Evolutionary conservation across 768 basidiomycete genomes (phyloP), one percentile per base, ranked within the genome.

Genomic region (Leccinum boreale): DNA sequence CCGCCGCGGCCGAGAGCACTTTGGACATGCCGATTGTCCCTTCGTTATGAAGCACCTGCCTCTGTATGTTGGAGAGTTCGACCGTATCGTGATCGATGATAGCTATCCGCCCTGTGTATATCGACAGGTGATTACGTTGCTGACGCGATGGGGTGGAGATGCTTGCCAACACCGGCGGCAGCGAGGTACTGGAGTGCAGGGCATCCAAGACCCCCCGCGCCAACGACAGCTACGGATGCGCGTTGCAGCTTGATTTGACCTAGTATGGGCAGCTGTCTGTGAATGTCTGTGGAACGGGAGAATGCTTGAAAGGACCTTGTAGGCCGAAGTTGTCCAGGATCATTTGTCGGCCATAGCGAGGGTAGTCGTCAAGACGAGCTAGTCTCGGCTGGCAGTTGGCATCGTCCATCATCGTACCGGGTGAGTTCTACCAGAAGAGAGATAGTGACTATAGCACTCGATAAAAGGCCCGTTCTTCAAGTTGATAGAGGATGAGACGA

Each of bases 281-380:
- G 60, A 65, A 47, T 49, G 6, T 46, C 23, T 35, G 19, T 12
- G 21, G 47, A 31, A 28, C 12, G 39, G 51, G 26, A 35, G 47
- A 35, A 52, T 50, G 33, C 29, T 45, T 33, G 24, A 4, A 42
- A 19, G 58, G 74, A 89, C 95, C 95, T 74, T 84, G 79, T 2
- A 98, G 78, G 9, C 95, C 95, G 68, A 97, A 88, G 17, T 86
- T 88, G 57, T 92, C 85, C 54, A 97, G 75, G 57, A 98, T 93
- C 94, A 99, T 96, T 70, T 99, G 96, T 55, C 97, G 80, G 46
- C 96, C 94, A 85, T 98, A 98, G 56, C 95, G 81, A 65, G 79
- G 77, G 71, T 96, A 98, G 64, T 98, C 94, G 53, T 81, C 75
- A 42, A 86, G 68, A 31, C 75, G 74, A 28, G 80, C 74, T 59